Percentiles rank a stretch among this genome's conserved stretches.
These are phyloP conservation scores for Drechslera avenae DNA, from an alignment of 2,329 filamentous ascomycete genomes.

Conservation along the genomic window DNA sequence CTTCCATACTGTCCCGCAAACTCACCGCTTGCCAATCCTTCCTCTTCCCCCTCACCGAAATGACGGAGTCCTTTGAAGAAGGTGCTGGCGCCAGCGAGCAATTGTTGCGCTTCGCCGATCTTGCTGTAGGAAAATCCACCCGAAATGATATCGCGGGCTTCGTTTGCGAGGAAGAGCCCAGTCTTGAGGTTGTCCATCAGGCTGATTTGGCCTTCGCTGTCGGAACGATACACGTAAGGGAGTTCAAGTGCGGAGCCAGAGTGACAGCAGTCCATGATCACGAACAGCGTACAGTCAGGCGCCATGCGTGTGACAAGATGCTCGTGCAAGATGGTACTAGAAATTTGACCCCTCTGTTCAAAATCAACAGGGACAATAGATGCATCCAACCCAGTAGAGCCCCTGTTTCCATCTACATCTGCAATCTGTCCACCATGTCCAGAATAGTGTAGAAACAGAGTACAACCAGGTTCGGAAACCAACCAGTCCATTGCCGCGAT, in stretches of 20 bases:
- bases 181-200: slow-evolving; percentile 61
- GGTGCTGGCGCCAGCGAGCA: slow-evolving; percentile 59
- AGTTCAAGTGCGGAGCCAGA: slow-evolving; percentile 64
- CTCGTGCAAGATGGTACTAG: slow-evolving; percentile 58
- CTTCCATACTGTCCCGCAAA: slow-evolving; percentile 53
- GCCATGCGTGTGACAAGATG: slow-evolving; percentile 59
- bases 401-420: slow-evolving; percentile 50
- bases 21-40: slow-evolving; percentile 45
- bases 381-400: slow-evolving; percentile 49
- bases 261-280: slow-evolving; percentile 67
- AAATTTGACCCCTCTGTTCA: slow-evolving; percentile 59
- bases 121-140: slow-evolving; percentile 59
- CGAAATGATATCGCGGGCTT: slow-evolving; percentile 57
- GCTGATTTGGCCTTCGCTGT: slow-evolving; percentile 62
- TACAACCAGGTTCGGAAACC: slow-evolving; percentile 58
- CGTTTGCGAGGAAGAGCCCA: slow-evolving; percentile 57
- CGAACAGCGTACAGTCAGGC: slow-evolving; percentile 58
- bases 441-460: slow-evolving; percentile 63
- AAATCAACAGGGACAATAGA: slow-evolving; percentile 62
- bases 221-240: slow-evolving; percentile 62
- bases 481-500: slow-evolving; percentile 64
- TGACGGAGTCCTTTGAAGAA: slow-evolving; percentile 61
- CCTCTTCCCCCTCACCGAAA: slow-evolving; percentile 53
- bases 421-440: slow-evolving; percentile 63
- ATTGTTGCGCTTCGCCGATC: slow-evolving; percentile 57